Evolutionary conservation across 2,329 filamentous ascomycete genomes (phyloP).

Genomic region (Pestalotiopsis sp.): DNA sequence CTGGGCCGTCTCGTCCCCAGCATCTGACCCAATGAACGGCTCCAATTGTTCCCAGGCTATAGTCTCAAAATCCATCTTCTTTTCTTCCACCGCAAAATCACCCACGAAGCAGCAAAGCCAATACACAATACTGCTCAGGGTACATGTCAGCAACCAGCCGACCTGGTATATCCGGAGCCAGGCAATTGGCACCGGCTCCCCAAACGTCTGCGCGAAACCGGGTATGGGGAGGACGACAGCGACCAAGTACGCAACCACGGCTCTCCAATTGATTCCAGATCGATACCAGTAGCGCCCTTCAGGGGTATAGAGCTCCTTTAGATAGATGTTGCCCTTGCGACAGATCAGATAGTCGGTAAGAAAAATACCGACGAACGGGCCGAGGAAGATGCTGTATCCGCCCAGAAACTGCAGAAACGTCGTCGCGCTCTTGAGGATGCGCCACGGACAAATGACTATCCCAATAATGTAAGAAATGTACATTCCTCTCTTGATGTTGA

Average conservation of each 20-base stretch:
- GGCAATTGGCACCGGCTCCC: neutral
- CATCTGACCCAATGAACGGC: slow-evolving; percentile 9
- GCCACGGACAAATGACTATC: slow-evolving; percentile 20
- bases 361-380: slow-evolving; percentile 18
- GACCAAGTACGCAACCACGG: slow-evolving; percentile 11
- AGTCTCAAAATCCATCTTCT: slow-evolving; percentile 8
- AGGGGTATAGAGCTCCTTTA: slow-evolving; percentile 16
- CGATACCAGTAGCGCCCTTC: slow-evolving; percentile 19
- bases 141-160: slow-evolving; percentile 4
- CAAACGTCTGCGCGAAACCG: slow-evolving; percentile 10
- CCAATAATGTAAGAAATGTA: slow-evolving; percentile 14
- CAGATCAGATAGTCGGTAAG: slow-evolving; percentile 20
- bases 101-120: slow-evolving; percentile 14
- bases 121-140: slow-evolving; percentile 15
- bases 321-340: slow-evolving; percentile 17
- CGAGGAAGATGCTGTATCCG: slow-evolving; percentile 21
- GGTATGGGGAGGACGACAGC: slow-evolving; percentile 12
- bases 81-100: slow-evolving; percentile 7
- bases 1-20: neutral
- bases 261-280: slow-evolving; percentile 18
- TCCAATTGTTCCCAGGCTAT: slow-evolving; percentile 16
- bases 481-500: slow-evolving; percentile 17
- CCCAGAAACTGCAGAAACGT: slow-evolving; percentile 15
- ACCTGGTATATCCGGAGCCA: slow-evolving; percentile 1
- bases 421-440: slow-evolving; percentile 19